Evolutionary conservation across 2,329 filamentous ascomycete genomes (phyloP), one percentile per base, ranked within the genome.

Genomic region (Grosmannia penicillata): DNA sequence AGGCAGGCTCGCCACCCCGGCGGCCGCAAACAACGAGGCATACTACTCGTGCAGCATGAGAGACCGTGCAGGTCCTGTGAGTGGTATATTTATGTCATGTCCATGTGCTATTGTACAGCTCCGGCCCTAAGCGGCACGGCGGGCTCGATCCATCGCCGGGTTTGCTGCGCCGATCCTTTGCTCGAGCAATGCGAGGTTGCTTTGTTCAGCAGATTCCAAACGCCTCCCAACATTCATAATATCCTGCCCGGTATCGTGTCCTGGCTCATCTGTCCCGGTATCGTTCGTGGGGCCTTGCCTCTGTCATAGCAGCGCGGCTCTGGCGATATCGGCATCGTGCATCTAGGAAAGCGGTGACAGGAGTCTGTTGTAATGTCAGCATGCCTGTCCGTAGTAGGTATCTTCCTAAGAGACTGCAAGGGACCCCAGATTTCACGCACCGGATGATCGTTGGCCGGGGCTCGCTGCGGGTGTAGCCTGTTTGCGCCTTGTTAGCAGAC

Each of bases 381-480:
- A 19, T n/a, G 11, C n/a, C 4, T 7, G 26, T 23, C 4, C 24
- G n/a, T n/a, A n/a, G n/a, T n/a, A n/a, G n/a, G n/a, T n/a, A n/a
- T n/a, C n/a, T n/a, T n/a, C n/a, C n/a, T n/a, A n/a, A 9, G 19
- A 15, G 4, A 27, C 21, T 11, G 6, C 4, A 19, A 23, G 9
- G 7, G 23, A 6, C 9, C 10, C n/a, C 28, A 21, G 25, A 11
- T 31, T 18, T 25, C 15, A 29, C 21, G 14, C 21, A 38, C 70
- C 66, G 65, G 53, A 75, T 74, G 50, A 70, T 53, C 9, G 84
- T 79, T 39, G 91, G 91, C 57, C 82, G 77, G 29, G 91, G 91
- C 59, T 89, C 82, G 68, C 87, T 96, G 59, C 83, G 81, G 39
- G 89, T 93, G 68, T 94, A 96, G 51, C 89, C 83, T 91, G 53